Base-by-base conservation (phyloP, 805 yeast species). In the Yamadazyma philogaea region DNA sequence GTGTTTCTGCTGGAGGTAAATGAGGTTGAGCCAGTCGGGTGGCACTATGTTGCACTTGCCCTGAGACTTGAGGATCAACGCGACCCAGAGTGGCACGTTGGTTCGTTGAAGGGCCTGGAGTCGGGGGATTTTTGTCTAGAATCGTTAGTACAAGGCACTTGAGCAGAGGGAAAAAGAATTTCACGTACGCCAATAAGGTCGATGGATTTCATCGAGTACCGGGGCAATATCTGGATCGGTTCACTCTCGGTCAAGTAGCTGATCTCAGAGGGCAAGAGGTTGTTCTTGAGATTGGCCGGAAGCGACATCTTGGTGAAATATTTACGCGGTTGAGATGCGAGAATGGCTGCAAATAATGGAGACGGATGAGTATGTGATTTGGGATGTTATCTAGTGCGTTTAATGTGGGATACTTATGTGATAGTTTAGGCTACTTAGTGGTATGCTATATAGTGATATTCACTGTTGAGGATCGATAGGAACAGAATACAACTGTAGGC, bases 231-330 rank as follows among this genome's bases (percentile, higher is more conserved):
- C 18, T 80, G 75, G 6, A 89, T 74, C 3, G 60, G 63, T 44
- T 84, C 88, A 59, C 85, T 87, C 56, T 93, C 97, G 1, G 95
- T 93, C 20, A 88, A 67, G 54, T 87, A 93, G 51, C 81, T 85
- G 33, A 90, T 70, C 59, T 91, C 98, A 14, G 81, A 71, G 0
- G 96, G 89, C 28, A 82, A 67, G 40, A 89, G 77, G 12, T 81
- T 78, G 45, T 69, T 65, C 46, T 74, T 77, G 20, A 77, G 65
- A 27, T 70, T 63, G 4, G 60, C 56, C 3, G 91, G 89, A 21
- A 85, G 66, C 4, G 88, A 75, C 95, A 85, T 85, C 30, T 12
- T 41, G 33, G 36, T 36, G 37, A 19, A 5, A n/a, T n/a, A 17
- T 18, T 24, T 24, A 34, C 28, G 22, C 24, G 31, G 16, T 16